Percentiles rank a stretch among this genome's conserved stretches.
Conservation (phyloP, 768 basidiomycete genomes). For the Clathrus columnatus region DNA sequence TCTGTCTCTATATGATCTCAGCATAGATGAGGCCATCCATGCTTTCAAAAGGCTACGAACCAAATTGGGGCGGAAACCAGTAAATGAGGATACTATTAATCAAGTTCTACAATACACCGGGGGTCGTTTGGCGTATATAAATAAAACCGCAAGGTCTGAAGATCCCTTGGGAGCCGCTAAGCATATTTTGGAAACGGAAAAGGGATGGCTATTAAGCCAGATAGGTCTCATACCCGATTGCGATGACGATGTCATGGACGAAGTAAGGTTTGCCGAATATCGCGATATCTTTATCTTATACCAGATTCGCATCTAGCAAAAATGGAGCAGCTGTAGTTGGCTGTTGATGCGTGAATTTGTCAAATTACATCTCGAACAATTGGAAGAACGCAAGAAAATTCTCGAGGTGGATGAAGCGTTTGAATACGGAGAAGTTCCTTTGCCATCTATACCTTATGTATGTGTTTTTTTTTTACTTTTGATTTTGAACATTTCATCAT, state of each 20-base stretch:
- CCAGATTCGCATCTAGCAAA: slow-evolving; percentile 39
- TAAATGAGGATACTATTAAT: slow-evolving; percentile 29
- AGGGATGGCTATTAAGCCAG: slow-evolving; percentile 70
- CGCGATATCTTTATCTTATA: not conserved
- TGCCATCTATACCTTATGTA: slow-evolving; percentile 61
- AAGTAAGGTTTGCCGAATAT: slow-evolving; percentile 40
- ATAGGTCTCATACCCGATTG: slow-evolving; percentile 75
- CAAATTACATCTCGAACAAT: slow-evolving; percentile 43
- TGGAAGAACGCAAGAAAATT: slow-evolving; percentile 32
- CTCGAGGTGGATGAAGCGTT: slow-evolving; percentile 28
- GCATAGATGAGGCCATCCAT: slow-evolving; percentile 44
- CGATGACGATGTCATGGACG: slow-evolving; percentile 87
- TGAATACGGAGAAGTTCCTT: slow-evolving; percentile 36
- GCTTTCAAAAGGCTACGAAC: slow-evolving; percentile 48
- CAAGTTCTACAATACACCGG: slow-evolving; percentile 58
- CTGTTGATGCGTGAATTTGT: slow-evolving; percentile 68
- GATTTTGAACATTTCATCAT: not conserved
- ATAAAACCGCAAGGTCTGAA: slow-evolving; percentile 49
- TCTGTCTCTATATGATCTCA: slow-evolving; percentile 65
- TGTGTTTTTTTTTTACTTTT: slow-evolving; percentile 13
- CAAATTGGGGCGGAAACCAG: slow-evolving; percentile 26
- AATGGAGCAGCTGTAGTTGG: slow-evolving; percentile 80
- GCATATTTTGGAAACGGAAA: slow-evolving; percentile 60
- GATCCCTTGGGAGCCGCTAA: slow-evolving; percentile 60
- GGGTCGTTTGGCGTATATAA: slow-evolving; percentile 72